phyloP scores from a whole-genome alignment of 768 basidiomycete species.

The Termitomyces sp. region DNA sequence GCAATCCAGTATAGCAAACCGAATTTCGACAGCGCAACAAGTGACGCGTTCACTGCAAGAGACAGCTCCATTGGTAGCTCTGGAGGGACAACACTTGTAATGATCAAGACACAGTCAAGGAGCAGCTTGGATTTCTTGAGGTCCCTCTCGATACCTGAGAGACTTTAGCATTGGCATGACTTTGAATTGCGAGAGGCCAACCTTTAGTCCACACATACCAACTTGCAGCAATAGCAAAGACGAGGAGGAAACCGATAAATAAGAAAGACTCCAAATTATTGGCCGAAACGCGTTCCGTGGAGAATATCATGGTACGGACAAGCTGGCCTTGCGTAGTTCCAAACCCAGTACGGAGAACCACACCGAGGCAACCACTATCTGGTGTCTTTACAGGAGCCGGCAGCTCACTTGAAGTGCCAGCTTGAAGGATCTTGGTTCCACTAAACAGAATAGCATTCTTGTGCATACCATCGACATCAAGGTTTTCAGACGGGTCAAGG shows the following conservation, averaged over 20 bases:
- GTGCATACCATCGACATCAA: slow-evolving; percentile 84
- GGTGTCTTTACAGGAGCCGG: slow-evolving; percentile 59
- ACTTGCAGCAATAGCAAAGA: slow-evolving; percentile 95
- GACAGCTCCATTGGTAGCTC: slow-evolving; percentile 98
- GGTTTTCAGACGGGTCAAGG: slow-evolving; percentile 61
- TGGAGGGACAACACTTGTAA: slow-evolving; percentile 96
- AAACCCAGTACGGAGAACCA: slow-evolving; percentile 93
- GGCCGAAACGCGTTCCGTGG: slow-evolving; percentile 92
- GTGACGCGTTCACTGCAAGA: slow-evolving; percentile 89
- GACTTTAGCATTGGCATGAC: neutral
- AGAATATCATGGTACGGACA: slow-evolving; percentile 98
- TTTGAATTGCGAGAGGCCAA: slow-evolving; percentile 22
- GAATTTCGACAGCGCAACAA: slow-evolving; percentile 90
- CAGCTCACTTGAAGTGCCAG: slow-evolving; percentile 45
- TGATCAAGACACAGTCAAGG: slow-evolving; percentile 92
- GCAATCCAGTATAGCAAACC: slow-evolving; percentile 44
- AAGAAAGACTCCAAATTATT: slow-evolving; percentile 95
- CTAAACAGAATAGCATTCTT: slow-evolving; percentile 89
- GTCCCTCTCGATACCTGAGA: slow-evolving; percentile 78
- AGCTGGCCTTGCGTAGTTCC: slow-evolving; percentile 97
- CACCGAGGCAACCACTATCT: slow-evolving; percentile 87
- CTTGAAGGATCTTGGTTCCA: slow-evolving; percentile 95
- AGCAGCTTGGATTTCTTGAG: slow-evolving; percentile 93
- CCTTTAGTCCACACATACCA: slow-evolving; percentile 99
- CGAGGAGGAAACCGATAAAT: slow-evolving; percentile 96